phyloP scores from a whole-genome alignment of 257 asterid species.

The Thymus quinquecostatus region DNA sequence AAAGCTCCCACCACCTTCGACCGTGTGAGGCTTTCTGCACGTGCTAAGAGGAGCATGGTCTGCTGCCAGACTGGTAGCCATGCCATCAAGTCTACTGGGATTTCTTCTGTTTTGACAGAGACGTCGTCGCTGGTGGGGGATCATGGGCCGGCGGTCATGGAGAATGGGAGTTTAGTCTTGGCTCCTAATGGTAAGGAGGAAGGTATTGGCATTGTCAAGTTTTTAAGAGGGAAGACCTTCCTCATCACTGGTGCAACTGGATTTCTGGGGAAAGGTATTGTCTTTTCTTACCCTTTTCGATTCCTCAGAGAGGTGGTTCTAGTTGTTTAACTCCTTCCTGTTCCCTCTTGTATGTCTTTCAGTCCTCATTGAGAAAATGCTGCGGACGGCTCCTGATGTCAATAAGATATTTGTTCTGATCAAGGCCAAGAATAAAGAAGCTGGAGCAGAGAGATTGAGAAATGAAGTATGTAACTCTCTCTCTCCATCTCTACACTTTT shows the following conservation, averaged over 20 bases:
- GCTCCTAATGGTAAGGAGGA: constrained; percentile 62
- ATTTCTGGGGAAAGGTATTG: constrained; percentile 68
- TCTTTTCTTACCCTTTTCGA: constrained; percentile 3
- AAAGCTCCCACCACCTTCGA: constrained; percentile 25
- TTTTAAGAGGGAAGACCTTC: constrained; percentile 58
- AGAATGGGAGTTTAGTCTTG: constrained; percentile 49
- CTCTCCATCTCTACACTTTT: not conserved
- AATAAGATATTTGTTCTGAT: constrained; percentile 69
- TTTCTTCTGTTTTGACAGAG: constrained; percentile 63
- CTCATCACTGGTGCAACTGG: constrained; percentile 81
- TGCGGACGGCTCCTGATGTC: constrained; percentile 86
- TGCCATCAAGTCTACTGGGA: constrained; percentile 51
- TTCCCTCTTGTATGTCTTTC: constrained; percentile 31
- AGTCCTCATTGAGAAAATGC: constrained; percentile 89
- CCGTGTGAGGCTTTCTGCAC: constrained; percentile 23
- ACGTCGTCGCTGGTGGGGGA: constrained; percentile 55
- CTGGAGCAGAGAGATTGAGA: constrained; percentile 68
- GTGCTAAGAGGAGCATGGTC: constrained; percentile 35
- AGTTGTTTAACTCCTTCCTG: not conserved
- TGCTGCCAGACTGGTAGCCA: constrained; percentile 56
- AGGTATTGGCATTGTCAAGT: constrained; percentile 72
- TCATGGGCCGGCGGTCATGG: constrained; percentile 46
- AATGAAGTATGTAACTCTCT: constrained; percentile 59
- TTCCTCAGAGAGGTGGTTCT: not conserved
- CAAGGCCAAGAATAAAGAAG: constrained; percentile 79